Conservation (phyloP, 2,329 filamentous ascomycete genomes). For the Nothophoma quercina region DNA sequence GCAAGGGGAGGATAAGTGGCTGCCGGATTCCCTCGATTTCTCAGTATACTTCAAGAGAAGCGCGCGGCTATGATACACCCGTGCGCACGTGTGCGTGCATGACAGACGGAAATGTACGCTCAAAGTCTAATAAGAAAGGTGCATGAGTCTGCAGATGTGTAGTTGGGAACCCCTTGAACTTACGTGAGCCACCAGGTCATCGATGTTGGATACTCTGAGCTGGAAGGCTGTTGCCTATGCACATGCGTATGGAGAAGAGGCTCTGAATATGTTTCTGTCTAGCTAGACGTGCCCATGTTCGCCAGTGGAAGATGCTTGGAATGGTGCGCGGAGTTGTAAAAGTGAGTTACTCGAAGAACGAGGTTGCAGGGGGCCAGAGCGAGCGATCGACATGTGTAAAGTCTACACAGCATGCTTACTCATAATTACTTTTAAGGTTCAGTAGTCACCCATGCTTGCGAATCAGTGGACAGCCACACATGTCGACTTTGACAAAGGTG, state of each 20-base stretch:
- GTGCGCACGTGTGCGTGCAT: not conserved
- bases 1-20: not conserved
- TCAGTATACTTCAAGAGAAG: slow-evolving; percentile 1
- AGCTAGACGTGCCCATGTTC: too few species aligned
- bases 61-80: slow-evolving; percentile 1
- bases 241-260: not conserved
- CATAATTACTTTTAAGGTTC: not conserved
- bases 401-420: not conserved
- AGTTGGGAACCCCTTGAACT: not conserved
- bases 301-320: too few species aligned
- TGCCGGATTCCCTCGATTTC: slow-evolving; percentile 2
- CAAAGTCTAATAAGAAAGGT: not conserved
- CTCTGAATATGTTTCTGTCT: not conserved
- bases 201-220: not conserved
- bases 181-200: not conserved
- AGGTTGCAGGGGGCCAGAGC: not conserved
- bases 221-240: not conserved
- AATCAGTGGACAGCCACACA: not conserved
- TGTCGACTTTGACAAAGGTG: not conserved
- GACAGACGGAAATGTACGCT: not conserved
- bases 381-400: not conserved
- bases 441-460: not conserved
- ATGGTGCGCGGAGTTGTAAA: not conserved
- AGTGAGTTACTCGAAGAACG: not conserved
- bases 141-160: not conserved